A percentile compares a stretch with the other conserved stretches of the same genome.
Conservation (phyloP, 257 asterid species). For the Solanum microdontum region DNA sequence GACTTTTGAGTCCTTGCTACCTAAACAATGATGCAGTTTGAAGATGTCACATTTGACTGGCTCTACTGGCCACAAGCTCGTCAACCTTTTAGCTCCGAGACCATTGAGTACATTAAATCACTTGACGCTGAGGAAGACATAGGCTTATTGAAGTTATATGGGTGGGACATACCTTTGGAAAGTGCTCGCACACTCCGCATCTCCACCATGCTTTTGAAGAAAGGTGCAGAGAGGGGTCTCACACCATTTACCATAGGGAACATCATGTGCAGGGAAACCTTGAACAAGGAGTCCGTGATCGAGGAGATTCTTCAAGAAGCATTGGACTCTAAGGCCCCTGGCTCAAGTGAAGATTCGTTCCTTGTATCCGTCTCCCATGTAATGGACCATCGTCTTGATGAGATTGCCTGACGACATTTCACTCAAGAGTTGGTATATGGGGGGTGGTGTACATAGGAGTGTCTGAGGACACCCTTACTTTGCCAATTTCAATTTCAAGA, state of each 20-base stretch:
- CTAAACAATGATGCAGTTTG: slow-evolving; percentile 8
- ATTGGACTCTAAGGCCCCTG: slow-evolving; percentile 1
- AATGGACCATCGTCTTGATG: slow-evolving; percentile 9
- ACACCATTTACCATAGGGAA: slow-evolving; percentile 10
- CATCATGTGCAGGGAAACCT: slow-evolving; percentile 9
- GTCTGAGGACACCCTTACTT: neutral
- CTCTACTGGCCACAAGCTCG: slow-evolving; percentile 19
- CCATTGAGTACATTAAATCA: slow-evolving; percentile 10
- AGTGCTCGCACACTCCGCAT: slow-evolving; percentile 9
- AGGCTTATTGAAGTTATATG: slow-evolving; percentile 12
- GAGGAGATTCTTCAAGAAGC: slow-evolving; percentile 11
- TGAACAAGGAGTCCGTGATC: slow-evolving; percentile 9
- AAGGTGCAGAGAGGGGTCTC: slow-evolving; percentile 11
- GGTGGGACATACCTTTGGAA: slow-evolving; percentile 12
- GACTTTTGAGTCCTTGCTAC: neutral
- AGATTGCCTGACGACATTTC: neutral
- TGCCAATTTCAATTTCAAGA: neutral
- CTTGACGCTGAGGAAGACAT: slow-evolving; percentile 16
- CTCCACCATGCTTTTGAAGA: slow-evolving; percentile 20
- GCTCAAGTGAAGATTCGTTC: slow-evolving; percentile 8
- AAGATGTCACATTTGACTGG: slow-evolving; percentile 20
- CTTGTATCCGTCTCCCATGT: slow-evolving; percentile 4
- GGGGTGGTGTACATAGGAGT: neutral
- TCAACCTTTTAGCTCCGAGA: slow-evolving; percentile 6
- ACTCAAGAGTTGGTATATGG: neutral